Evolutionary conservation across 2,329 filamentous ascomycete genomes (phyloP).

Genomic region (Echinosphaeria canescens): DNA sequence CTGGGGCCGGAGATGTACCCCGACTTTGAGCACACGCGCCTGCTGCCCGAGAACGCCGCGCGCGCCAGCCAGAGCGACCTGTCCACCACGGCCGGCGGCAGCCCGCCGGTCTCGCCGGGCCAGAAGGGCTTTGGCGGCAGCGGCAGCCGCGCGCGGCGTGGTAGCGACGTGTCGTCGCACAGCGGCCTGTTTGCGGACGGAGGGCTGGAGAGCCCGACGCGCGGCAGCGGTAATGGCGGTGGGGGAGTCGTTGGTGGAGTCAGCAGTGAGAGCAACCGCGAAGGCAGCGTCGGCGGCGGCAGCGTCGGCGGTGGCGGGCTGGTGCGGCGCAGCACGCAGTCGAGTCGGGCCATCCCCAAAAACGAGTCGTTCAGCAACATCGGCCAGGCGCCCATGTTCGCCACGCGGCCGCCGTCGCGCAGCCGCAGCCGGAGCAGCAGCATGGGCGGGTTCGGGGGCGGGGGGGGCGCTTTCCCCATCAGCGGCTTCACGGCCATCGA

Average conservation of each 20-base stretch:
- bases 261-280: slow-evolving; percentile 2
- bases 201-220: slow-evolving; percentile 14
- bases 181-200: slow-evolving; percentile 9
- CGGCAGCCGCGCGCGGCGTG: slow-evolving; percentile 13
- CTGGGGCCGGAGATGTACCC: slow-evolving; percentile 91
- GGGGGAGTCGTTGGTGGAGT: too few relatives aligned
- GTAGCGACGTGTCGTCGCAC: slow-evolving; percentile 26
- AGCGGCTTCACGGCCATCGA: slow-evolving; percentile 48
- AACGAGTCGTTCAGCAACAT: slow-evolving; percentile 94
- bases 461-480: slow-evolving; percentile 39
- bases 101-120: slow-evolving; percentile 6
- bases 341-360: slow-evolving; percentile 39
- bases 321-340: slow-evolving; percentile 26
- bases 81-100: too few relatives aligned
- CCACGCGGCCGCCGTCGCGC: slow-evolving; percentile 69
- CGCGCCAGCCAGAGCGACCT: slow-evolving; percentile 4
- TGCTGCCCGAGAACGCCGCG: slow-evolving; percentile 29
- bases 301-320: slow-evolving; percentile 6
- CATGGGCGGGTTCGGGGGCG: slow-evolving; percentile 40
- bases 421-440: slow-evolving; percentile 47
- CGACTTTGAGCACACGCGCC: slow-evolving; percentile 68
- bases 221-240: too few relatives aligned
- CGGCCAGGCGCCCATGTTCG: slow-evolving; percentile 72
- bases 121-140: too few relatives aligned
- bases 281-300: neutral